These are phyloP conservation scores for Lepidium didymum DNA, from an alignment of 345 rosid genomes.

Conservation along the genomic window DNA sequence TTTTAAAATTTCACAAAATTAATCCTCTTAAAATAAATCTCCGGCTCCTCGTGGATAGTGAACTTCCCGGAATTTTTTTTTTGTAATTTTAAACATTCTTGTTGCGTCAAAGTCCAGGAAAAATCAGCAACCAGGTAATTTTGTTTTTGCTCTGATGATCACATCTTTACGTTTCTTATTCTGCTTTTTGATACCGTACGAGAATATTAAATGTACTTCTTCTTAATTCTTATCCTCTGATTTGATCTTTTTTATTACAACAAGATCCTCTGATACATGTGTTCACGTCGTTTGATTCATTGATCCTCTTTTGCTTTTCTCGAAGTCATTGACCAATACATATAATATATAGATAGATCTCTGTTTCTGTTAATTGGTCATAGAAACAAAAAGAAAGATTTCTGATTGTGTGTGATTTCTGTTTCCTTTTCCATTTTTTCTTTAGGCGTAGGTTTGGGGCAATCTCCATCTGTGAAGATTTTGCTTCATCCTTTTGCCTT, in stretches of 20 bases:
- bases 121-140: conserved; percentile 1
- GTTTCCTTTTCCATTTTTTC: background rate
- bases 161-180: background rate
- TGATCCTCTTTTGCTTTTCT: background rate
- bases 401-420: background rate
- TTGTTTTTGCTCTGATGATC: background rate
- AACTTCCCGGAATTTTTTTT: background rate
- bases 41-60: background rate
- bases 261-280: background rate
- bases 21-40: conserved; percentile 7
- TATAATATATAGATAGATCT: background rate
- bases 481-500: background rate
- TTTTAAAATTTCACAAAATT: background rate
- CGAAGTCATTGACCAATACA: background rate
- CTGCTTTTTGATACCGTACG: background rate
- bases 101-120: background rate
- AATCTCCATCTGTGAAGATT: background rate
- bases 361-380: background rate
- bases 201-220: background rate
- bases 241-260: background rate
- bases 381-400: background rate
- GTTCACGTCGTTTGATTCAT: conserved; percentile 18
- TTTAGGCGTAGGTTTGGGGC: conserved; percentile 13
- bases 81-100: background rate
- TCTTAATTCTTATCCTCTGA: background rate